A percentile compares a stretch with the other conserved stretches of the same genome.
phyloP scores from a whole-genome alignment of 192 early-diverging fungal genomes.

The Obelidium mucronatum region DNA sequence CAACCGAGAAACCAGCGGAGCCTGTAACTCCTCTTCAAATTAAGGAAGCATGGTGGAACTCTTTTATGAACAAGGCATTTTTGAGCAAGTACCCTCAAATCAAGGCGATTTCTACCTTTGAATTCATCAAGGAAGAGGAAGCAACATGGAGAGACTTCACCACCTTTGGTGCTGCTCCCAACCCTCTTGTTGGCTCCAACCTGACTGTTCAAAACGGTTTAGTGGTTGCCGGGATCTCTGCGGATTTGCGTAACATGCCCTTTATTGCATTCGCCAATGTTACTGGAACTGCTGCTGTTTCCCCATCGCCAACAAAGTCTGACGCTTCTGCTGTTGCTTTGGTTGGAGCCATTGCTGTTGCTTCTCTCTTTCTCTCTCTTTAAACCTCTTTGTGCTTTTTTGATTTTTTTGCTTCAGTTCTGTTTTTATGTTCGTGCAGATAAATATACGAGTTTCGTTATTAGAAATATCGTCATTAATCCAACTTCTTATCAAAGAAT shows the following conservation, averaged over 20 bases:
- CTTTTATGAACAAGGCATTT: constrained; percentile 10
- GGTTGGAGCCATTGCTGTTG: background rate
- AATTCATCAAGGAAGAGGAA: constrained; percentile 35
- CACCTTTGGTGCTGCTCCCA: constrained; percentile 2
- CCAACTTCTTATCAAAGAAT: no score
- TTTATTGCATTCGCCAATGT: constrained; percentile 19
- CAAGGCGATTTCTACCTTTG: constrained; percentile 30
- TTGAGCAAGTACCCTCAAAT: constrained; percentile 33
- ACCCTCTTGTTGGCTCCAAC: background rate
- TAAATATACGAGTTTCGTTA: no score
- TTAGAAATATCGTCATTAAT: no score
- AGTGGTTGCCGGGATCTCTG: background rate
- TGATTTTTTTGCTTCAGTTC: no score
- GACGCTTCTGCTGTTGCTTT: background rate
- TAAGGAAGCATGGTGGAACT: constrained; percentile 39
- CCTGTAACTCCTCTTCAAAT: constrained; percentile 22
- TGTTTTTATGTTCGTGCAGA: no score
- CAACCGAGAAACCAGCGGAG: background rate
- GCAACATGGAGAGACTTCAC: constrained; percentile 34
- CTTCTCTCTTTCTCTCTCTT: background rate
- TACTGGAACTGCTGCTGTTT: background rate
- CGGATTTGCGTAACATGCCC: constrained; percentile 5
- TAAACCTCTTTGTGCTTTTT: no score
- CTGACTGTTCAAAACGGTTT: background rate
- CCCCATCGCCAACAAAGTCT: background rate